phyloP scores from a whole-genome alignment of 805 yeast genomes.

The Pichia cephalocereana region DNA sequence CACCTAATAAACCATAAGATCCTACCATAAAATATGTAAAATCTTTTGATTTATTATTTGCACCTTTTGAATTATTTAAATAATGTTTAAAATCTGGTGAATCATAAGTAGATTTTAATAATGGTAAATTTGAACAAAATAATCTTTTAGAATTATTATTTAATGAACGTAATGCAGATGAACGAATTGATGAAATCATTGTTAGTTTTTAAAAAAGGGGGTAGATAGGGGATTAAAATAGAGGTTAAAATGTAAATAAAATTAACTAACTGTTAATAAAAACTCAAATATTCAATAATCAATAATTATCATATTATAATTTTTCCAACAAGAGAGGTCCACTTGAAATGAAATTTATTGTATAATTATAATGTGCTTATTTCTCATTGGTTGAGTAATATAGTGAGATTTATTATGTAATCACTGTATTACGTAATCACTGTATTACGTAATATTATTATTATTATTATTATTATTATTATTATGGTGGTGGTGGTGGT shows the following conservation, averaged over 20 bases:
- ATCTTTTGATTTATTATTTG: slow-evolving; percentile 67
- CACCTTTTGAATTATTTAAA: slow-evolving; percentile 59
- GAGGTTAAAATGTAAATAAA: too few relatives aligned
- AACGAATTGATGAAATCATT: slow-evolving; percentile 7
- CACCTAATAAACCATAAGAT: slow-evolving; percentile 78
- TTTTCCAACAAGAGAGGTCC: too few relatives aligned
- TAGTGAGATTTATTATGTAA: too few relatives aligned
- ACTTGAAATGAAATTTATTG: too few relatives aligned
- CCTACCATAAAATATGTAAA: slow-evolving; percentile 97
- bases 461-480: too few relatives aligned
- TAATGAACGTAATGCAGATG: slow-evolving; percentile 44
- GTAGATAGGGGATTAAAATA: too few relatives aligned
- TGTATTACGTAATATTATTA: too few relatives aligned
- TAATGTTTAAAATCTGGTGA: slow-evolving; percentile 86
- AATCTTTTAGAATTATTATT: background rate
- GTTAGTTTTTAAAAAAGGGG: background rate
- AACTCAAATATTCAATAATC: too few relatives aligned
- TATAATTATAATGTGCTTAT: background rate
- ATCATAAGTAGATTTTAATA: slow-evolving; percentile 68
- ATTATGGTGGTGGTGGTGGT: too few relatives aligned
- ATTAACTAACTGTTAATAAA: too few relatives aligned
- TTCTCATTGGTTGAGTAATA: slow-evolving; percentile 3
- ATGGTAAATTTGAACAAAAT: slow-evolving; percentile 21
- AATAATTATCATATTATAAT: too few relatives aligned
- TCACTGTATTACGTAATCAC: too few relatives aligned